Evolutionary conservation across 306 rosid genomes (phyloP).

Genomic region (Morella rubra): DNA sequence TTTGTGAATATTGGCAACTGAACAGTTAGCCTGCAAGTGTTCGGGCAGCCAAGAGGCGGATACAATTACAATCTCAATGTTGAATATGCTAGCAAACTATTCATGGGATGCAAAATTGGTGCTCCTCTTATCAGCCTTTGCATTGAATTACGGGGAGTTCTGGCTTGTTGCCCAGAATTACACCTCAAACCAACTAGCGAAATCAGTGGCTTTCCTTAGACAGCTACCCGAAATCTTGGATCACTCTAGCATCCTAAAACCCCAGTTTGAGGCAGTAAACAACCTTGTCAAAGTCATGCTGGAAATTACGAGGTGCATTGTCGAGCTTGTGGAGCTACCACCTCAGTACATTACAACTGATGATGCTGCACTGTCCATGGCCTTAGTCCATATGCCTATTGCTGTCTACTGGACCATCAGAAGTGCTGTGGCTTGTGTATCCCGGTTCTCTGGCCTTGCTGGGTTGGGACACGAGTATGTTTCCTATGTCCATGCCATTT

Average conservation of each 20-base stretch:
- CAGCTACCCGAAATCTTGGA: not conserved
- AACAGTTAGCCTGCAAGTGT: not conserved
- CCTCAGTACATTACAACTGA: not conserved
- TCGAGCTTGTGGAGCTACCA: not conserved
- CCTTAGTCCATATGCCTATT: not conserved
- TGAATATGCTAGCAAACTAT: not conserved
- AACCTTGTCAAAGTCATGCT: not conserved
- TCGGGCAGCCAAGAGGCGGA: not conserved
- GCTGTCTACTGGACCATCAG: slow-evolving; percentile 7
- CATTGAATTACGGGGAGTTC: not conserved
- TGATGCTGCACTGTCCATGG: not conserved
- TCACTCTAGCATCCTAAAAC: not conserved
- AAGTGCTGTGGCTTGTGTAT: slow-evolving; percentile 3
- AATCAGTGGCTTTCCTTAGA: slow-evolving; percentile 1
- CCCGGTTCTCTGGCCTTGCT: not conserved
- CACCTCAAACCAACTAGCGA: slow-evolving; percentile 1
- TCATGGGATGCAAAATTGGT: slow-evolving; percentile 5
- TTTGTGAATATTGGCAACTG: not conserved
- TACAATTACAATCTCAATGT: not conserved
- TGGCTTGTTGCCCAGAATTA: not conserved
- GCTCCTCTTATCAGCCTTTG: not conserved
- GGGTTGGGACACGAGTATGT: not conserved
- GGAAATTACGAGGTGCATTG: not conserved
- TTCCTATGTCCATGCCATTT: not conserved
- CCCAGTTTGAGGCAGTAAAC: not conserved